These are phyloP conservation scores for Dothideomycetidae sp. DNA, from an alignment of 2,329 filamentous ascomycete genomes.

Conservation along the genomic window DNA sequence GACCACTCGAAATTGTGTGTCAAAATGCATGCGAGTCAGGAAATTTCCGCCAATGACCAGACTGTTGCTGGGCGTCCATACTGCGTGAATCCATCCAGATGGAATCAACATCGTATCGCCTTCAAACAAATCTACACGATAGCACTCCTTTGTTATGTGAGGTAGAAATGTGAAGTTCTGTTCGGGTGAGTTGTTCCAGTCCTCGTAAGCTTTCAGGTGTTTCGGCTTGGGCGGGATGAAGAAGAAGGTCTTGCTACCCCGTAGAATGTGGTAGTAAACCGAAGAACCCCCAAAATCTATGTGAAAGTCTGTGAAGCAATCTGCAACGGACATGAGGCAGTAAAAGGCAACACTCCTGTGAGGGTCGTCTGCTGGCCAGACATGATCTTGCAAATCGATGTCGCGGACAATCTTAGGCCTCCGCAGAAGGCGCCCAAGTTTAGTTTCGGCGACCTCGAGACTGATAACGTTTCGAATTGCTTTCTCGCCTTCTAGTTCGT, in stretches of 20 bases:
- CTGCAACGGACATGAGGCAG: constrained; percentile 55
- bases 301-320: constrained; percentile 59
- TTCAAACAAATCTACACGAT: constrained; percentile 49
- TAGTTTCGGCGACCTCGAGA: constrained; percentile 51
- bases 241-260: constrained; percentile 56
- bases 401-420: constrained; percentile 52
- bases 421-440: constrained; percentile 45
- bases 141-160: constrained; percentile 51
- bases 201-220: constrained; percentile 55
- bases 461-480: constrained; percentile 55
- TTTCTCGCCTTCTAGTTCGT: constrained; percentile 49
- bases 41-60: constrained; percentile 60
- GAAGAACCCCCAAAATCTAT: constrained; percentile 59
- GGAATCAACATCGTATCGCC: constrained; percentile 59
- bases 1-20: constrained; percentile 50
- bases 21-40: constrained; percentile 49
- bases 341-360: constrained; percentile 51
- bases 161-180: constrained; percentile 54
- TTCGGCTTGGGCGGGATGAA: constrained; percentile 56
- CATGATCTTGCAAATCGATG: constrained; percentile 41
- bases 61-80: constrained; percentile 56
- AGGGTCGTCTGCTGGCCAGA: constrained; percentile 39
- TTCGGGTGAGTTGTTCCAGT: constrained; percentile 53
- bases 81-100: constrained; percentile 58
- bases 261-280: constrained; percentile 56